phyloP scores from a whole-genome alignment of 2,329 filamentous ascomycete species.

The Fusarium bulbicola region DNA sequence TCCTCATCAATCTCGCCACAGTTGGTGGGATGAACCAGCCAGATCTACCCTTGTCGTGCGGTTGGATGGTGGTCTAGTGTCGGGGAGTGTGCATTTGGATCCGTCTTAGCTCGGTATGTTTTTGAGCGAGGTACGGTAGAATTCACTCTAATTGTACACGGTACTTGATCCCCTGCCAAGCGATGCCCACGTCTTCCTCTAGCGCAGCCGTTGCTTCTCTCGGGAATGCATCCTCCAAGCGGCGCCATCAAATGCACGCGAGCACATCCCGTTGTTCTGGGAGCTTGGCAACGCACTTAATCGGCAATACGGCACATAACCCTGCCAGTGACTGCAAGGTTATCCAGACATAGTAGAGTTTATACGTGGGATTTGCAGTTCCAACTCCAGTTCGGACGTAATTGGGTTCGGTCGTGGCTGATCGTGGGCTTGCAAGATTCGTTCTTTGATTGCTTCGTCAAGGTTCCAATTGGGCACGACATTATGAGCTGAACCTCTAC shows the following conservation, averaged over 20 bases:
- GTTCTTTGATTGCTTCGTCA: conserved; percentile 3
- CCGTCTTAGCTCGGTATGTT: not conserved
- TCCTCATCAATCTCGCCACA: not conserved
- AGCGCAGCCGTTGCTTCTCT: conserved; percentile 18
- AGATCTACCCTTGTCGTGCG: conserved; percentile 28
- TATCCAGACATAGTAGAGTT: conserved; percentile 1
- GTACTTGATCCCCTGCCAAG: conserved; percentile 25
- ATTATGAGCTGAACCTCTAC: conserved; percentile 14
- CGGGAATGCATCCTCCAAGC: conserved; percentile 35
- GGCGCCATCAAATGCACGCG: conserved; percentile 23
- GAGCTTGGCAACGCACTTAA: conserved; percentile 37
- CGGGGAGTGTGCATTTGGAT: conserved; percentile 33
- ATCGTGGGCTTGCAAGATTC: conserved; percentile 6
- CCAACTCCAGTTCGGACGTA: conserved; percentile 5
- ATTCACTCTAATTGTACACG: conserved; percentile 4
- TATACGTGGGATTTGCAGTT: conserved; percentile 27
- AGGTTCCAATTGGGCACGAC: conserved; percentile 22
- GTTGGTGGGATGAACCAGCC: conserved; percentile 11
- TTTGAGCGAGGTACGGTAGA: not conserved
- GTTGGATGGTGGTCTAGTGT: conserved; percentile 24
- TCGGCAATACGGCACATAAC: conserved; percentile 38
- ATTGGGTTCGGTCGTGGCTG: conserved; percentile 7
- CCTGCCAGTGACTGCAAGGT: not conserved
- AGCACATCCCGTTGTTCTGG: conserved; percentile 19
- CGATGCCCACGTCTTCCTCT: not conserved